phyloP scores from a whole-genome alignment of 2,329 filamentous ascomycete species.

The Coleophoma cylindrospora region DNA sequence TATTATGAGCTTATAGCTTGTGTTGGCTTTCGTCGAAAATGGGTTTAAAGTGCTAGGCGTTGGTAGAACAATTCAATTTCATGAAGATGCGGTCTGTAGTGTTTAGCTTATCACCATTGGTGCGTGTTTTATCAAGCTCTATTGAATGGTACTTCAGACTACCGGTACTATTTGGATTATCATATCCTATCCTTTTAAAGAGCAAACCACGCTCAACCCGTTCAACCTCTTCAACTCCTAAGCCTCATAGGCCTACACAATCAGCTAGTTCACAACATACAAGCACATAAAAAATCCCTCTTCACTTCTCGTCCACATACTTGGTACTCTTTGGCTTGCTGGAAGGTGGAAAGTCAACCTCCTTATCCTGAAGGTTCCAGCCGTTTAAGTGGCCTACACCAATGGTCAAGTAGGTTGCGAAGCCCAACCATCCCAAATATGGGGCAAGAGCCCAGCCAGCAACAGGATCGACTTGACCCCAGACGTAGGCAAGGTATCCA shows the following conservation, averaged over 20 bases:
- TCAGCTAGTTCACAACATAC: too few relatives aligned
- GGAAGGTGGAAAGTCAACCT: constrained; percentile 16
- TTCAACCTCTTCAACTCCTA: not conserved
- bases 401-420: constrained; percentile 79
- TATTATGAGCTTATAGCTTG: too few relatives aligned
- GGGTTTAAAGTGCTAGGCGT: too few relatives aligned
- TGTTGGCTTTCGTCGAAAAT: too few relatives aligned
- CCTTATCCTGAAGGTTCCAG: constrained; percentile 50
- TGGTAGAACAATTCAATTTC: too few relatives aligned
- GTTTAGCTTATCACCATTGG: too few relatives aligned
- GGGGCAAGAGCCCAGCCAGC: constrained; percentile 73
- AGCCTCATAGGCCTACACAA: not conserved
- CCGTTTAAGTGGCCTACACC: constrained; percentile 63
- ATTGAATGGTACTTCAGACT: too few relatives aligned
- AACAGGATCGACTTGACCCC: constrained; percentile 67
- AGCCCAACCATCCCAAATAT: constrained; percentile 81
- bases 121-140: too few relatives aligned
- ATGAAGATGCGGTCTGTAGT: too few relatives aligned
- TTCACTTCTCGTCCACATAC: constrained; percentile 25
- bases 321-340: constrained; percentile 20
- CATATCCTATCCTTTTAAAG: not conserved
- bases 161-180: not conserved
- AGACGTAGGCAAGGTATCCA: constrained; percentile 69
- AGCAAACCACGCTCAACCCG: not conserved
- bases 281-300: not conserved